Evolutionary conservation across 164 flowering plant genomes (phyloP), one percentile per base, ranked within the genome.

Genomic region (Paratinospora sagittata): DNA sequence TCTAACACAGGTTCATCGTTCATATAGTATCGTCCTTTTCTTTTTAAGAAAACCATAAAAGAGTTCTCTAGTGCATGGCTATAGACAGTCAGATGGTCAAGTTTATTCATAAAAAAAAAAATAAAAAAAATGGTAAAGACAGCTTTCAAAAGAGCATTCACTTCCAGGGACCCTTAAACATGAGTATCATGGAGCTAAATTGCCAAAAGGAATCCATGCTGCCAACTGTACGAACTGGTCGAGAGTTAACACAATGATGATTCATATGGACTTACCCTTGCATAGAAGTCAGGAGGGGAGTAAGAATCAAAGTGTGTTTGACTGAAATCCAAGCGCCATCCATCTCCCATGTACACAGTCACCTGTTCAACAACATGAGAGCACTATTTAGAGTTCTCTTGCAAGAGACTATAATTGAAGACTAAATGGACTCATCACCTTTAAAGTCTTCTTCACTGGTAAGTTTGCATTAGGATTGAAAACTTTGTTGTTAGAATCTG

Each of bases 281-380:
- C 63, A 16, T 68, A 68, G 63, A 68, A 68, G 71, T 68, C 72
- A 24, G 76, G 71, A 0, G 71, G 71, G 19, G 71, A 55, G 33
- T 55, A 68, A 16, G 16, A 6, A 57, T 68, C 71, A 33, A 68
- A 52, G 57, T 68, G 71, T 11, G 71, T 55, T 68, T 19, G 63
- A 36, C 57, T 68, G 27, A 68, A 55, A 68, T 68, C 71, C 27
- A 23, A 33, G 34, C 45, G 63, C 71, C 71, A 68, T 34, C 71
- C 71, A 55, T 68, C 45, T 30, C 71, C 63, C 71, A 68, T 68
- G 63, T 68, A 69, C 78, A 84, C 74, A n/a, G 39, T 68, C 41
- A 68, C 71, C 71, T 68, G 43, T 68, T n/a, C 36, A 52, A 33
- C 10, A 68, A 19, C 17, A 16, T 68, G 21, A n/a, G 63, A 68